Percentiles rank a stretch among this genome's conserved stretches.
Evolutionary conservation across 2,329 filamentous ascomycete species (phyloP).

Genomic region (Zalaria sp.): DNA sequence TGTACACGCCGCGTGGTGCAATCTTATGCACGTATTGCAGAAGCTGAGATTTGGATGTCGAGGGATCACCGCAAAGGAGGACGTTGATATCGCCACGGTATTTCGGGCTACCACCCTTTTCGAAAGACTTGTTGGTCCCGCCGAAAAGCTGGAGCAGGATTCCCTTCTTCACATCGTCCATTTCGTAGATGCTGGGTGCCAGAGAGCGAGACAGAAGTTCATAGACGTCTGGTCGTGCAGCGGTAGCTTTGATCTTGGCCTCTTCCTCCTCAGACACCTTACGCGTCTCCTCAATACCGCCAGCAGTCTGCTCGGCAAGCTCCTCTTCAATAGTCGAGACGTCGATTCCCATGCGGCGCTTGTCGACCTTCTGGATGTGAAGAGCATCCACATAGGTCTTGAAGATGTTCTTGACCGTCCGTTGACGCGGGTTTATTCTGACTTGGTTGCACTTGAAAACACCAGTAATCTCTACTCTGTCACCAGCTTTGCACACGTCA

Average conservation of each 20-base stretch:
- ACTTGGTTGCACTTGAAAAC: slow-evolving; percentile 94
- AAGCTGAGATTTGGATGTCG: slow-evolving; percentile 90
- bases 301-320: slow-evolving; percentile 56
- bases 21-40: slow-evolving; percentile 98
- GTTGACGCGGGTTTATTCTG: slow-evolving; percentile 81
- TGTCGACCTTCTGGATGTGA: slow-evolving; percentile 93
- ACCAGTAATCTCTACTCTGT: slow-evolving; percentile 86
- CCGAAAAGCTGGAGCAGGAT: slow-evolving; percentile 94
- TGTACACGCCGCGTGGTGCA: slow-evolving; percentile 80
- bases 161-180: slow-evolving; percentile 98
- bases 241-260: slow-evolving; percentile 70
- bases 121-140: slow-evolving; percentile 94
- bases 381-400: slow-evolving; percentile 96
- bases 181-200: slow-evolving; percentile 90
- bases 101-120: slow-evolving; percentile 87
- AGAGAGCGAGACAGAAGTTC: slow-evolving; percentile 81
- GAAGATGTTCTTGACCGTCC: slow-evolving; percentile 87
- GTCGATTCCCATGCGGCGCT: slow-evolving; percentile 85
- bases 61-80: slow-evolving; percentile 90
- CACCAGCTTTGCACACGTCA: slow-evolving; percentile 95
- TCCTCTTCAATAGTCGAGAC: slow-evolving; percentile 76
- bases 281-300: slow-evolving; percentile 67
- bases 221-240: slow-evolving; percentile 73
- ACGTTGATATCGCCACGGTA: slow-evolving; percentile 98
- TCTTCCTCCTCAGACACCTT: slow-evolving; percentile 79